Evolutionary conservation across 2,329 filamentous ascomycete genomes (phyloP), one percentile per base, ranked within the genome.

Genomic region (Aspergillus eucalypticola): DNA sequence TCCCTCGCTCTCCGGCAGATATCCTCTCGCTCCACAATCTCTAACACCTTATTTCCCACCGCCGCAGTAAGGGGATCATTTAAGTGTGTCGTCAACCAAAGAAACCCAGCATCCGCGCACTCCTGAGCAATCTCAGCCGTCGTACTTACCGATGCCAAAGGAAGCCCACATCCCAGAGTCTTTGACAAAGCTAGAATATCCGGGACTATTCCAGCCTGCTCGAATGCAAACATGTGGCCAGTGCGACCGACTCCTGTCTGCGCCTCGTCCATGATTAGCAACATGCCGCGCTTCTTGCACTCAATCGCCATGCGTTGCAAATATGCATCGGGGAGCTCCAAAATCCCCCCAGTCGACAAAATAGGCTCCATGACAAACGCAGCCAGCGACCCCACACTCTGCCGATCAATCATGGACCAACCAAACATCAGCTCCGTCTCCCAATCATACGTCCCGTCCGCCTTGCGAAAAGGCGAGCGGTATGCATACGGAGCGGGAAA

Each of bases 381-480:
- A 0, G 87, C 86, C 0, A 89, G 78, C 0, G 85, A 88, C 0
- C 86, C 87, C 58, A 81, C 83, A 0, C 81, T 85, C 57, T 84
- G 82, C 48, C 80, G 77, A 61, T 90, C 86, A 19, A 90, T 77
- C 73, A 89, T 76, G 17, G 77, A 76, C 80, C 85, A 89, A 4
- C 85, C 86, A 65, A 84, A 89, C 10, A 86, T 81, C 13, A 90
- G 74, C 69, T 90, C 87, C 0, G 84, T 82, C 64, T 86, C 78
- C 87, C 87, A 90, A 68, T 90, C 86, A 63, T 90, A 85, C 0
- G 80, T 80, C 0, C 86, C 86, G 62, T 89, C 85, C 0, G 81
- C 21, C 38, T 82, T 80, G 8, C 83, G 80, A 71, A 90, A 90
- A 0, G 82, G 78, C 0, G 86, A 88, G 3, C 86, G 82, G 67